Base-by-base conservation (phyloP, 2,329 filamentous ascomycete species). In the Fusarium acutatum region DNA sequence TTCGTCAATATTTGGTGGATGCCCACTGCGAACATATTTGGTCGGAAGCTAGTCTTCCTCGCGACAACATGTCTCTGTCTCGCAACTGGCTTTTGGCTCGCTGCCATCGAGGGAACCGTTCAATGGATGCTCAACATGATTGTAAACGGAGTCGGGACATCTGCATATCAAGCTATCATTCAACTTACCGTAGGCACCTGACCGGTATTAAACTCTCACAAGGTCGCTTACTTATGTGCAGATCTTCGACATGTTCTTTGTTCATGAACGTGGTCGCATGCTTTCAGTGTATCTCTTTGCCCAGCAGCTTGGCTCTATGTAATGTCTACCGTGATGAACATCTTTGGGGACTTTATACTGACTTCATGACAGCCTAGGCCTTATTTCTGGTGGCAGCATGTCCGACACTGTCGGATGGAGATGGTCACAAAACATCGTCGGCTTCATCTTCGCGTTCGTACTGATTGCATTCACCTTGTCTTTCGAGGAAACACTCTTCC, bases 311-410 rank as follows among this genome's bases (percentile, higher is more conserved):
- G 24, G 50, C 0, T 53, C 34, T 2, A 53, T 38, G 24, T 53
- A 38, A 10, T n/a, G 2, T 4, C 0, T 6, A 7, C n/a, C 6
- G 2, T 6, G 0, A 24, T 10, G 3, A 5, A 11, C 9, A 1
- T 6, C 9, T 6, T 0, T 22, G 3, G 3, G 17, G 3, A 6
- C n/a, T 17, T 15, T 4, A 4, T 35, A 26, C 32, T 37, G 13
- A 22, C 18, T 2, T 12, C 5, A 12, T 22, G 7, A 9, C 14
- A 38, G 34, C 4, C 14, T 53, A 0, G 34, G 50, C 0, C 24
- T 53, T 8, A 38, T 38, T 4, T 37, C 50, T 28, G 24, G 50
- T 7, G 50, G 50, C 5, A 38, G 34, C 7, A 53, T 53, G 24
- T 53, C 50, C 2, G 34, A 53, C 1, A 38, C 34, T 5, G 34